Conservation (phyloP, 305 asterid species). For the Nicotiana rustica region DNA sequence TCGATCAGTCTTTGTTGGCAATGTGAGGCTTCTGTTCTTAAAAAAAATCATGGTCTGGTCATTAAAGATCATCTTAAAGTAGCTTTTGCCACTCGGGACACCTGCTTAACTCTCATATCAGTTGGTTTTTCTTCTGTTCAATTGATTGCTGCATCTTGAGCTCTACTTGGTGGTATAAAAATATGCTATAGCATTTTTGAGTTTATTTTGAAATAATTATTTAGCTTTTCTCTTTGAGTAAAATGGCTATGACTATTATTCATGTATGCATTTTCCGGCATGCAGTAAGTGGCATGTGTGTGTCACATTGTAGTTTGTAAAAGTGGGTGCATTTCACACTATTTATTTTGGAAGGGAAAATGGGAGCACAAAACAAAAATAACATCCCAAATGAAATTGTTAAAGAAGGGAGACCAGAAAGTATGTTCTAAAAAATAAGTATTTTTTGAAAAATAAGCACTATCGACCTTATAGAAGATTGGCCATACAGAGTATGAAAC, state of each 20-base stretch:
- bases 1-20: conserved; percentile 67
- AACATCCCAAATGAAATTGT: too few species aligned
- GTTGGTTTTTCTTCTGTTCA: not conserved
- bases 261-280: not conserved
- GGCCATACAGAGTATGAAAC: too few species aligned
- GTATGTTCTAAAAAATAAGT: too few species aligned
- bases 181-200: not conserved
- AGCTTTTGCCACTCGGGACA: not conserved
- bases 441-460: too few species aligned
- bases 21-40: conserved; percentile 54
- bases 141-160: not conserved
- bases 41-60: not conserved
- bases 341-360: not conserved
- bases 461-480: too few species aligned
- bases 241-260: not conserved
- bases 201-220: not conserved
- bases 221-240: not conserved
- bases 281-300: not conserved
- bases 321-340: too few species aligned
- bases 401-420: not conserved
- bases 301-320: not conserved
- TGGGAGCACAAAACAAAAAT: not conserved
- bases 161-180: not conserved
- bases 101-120: not conserved
- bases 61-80: not conserved